Evolutionary conservation across 176 grass and related monocot genomes (phyloP).

Genomic region (Chloris gayana): DNA sequence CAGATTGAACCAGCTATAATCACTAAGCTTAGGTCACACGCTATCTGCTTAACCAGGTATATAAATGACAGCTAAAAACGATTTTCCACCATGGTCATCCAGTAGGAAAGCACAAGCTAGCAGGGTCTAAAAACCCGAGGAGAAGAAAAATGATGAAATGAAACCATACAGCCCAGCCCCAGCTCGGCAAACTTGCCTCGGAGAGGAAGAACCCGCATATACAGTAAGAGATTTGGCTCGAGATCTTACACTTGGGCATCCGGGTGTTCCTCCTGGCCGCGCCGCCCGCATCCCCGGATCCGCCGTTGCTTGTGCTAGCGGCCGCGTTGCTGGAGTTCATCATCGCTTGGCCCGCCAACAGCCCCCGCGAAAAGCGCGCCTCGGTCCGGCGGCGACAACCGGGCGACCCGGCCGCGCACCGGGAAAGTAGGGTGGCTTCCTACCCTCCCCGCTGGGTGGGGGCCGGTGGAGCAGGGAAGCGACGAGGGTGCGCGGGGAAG

Average conservation of each 20-base stretch:
- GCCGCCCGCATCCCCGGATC: constrained; percentile 47
- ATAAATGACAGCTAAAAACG: no score
- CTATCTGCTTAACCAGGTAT: background rate
- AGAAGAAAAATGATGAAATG: background rate
- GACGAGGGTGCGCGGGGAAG: constrained; percentile 13
- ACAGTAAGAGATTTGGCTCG: constrained; percentile 19
- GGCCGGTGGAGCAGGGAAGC: background rate
- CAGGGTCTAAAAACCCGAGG: constrained; percentile 3
- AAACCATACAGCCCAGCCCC: background rate
- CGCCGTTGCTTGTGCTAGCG: constrained; percentile 41
- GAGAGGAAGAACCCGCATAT: background rate
- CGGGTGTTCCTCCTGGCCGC: constrained; percentile 60
- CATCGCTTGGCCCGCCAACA: background rate
- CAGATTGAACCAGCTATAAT: background rate
- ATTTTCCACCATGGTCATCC: background rate
- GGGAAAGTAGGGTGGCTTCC: background rate
- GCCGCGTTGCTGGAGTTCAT: constrained; percentile 41
- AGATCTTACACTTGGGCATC: constrained; percentile 78
- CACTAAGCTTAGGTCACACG: background rate
- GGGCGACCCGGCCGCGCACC: background rate
- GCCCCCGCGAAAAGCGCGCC: constrained; percentile 5
- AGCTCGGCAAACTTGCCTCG: background rate
- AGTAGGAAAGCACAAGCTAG: background rate
- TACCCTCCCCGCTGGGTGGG: background rate
- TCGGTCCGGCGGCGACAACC: background rate